Base-by-base conservation (phyloP, 1,284 basidiomycete genomes). In the Heterobasidion parviporum region DNA sequence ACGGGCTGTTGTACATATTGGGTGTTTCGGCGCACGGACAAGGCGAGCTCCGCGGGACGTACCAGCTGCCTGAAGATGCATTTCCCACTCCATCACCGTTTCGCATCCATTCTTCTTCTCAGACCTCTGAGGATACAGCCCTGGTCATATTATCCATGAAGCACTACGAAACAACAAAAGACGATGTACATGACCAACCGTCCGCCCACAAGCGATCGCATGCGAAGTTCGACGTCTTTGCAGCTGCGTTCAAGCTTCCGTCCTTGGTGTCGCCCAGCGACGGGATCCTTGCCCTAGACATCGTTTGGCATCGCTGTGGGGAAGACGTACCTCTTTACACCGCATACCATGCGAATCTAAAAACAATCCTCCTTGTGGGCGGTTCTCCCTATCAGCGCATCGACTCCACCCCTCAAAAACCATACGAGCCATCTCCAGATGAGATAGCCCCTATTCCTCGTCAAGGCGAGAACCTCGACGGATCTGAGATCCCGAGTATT, bases 271-370 rank as follows among this genome's bases (percentile, higher is more conserved):
- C 68, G 16, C 62, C 67, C 10, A 60, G 68, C 32, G 51, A 65
- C 48, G 68, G 67, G 35, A 63, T 71, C 6, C 62, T 68, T 3
- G 64, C 70, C 1, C 67, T 85, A 36, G 72, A 82, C 36, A 67
- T 83, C 50, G 48, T 82, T 10, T 95, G 92, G 91, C 81, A 75
- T 54, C 75, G 87, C 14, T 74, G 75, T 32, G 89, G 92, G 2
- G 73, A 78, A 49, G 84, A 89, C 60, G 80, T 93, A 14, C 92
- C 92, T 0, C 71, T 86, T 9, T 78, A 80, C 51, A 72, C 78
- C n/a, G 64, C 72, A 1, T 87, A 81, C 64, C 72, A 83, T 57
- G 62, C 68, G 8, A 64, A 71, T 6, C 68, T 72, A 14, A 65
- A 73, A 7, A 67, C 77, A 3, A 83, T 83, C 65, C 67, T 86